A percentile compares a stretch with the other conserved stretches of the same genome.
phyloP scores from a whole-genome alignment of 2,329 filamentous ascomycete genomes.

The Teratosphaeria epicoccoides region DNA sequence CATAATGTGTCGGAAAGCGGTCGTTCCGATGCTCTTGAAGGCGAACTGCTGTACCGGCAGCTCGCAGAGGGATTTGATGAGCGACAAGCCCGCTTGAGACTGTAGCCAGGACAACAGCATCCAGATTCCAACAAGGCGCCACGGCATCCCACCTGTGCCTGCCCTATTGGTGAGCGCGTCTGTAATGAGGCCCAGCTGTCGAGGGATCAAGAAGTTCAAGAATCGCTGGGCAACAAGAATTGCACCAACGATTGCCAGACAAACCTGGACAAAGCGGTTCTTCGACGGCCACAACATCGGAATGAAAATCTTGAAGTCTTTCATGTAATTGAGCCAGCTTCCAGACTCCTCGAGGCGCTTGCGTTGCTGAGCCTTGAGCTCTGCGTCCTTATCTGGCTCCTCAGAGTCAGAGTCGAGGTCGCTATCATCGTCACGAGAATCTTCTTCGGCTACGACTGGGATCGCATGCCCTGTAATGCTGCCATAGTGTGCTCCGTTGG shows the following conservation, averaged over 20 bases:
- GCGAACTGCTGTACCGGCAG: constrained; percentile 47
- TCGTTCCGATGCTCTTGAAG: constrained; percentile 47
- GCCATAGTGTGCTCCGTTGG: constrained; percentile 1
- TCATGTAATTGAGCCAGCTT: constrained; percentile 67
- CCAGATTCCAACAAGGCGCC: constrained; percentile 44
- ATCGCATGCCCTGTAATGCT: constrained; percentile 1
- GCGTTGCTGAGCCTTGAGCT: constrained; percentile 41
- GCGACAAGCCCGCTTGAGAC: constrained; percentile 41
- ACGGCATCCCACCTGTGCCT: constrained; percentile 38
- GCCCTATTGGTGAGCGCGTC: constrained; percentile 50
- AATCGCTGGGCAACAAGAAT: constrained; percentile 61
- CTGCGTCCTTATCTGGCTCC: constrained; percentile 46
- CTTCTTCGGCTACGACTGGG: constrained; percentile 1
- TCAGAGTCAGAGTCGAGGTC: constrained; percentile 36
- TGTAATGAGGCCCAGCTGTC: constrained; percentile 69
- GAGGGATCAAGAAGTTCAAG: constrained; percentile 67
- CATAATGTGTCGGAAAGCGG: constrained; percentile 58
- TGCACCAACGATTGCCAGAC: constrained; percentile 54
- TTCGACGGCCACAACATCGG: constrained; percentile 70
- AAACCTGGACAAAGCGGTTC: constrained; percentile 55
- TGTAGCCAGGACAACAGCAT: constrained; percentile 39
- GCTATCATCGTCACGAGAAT: constrained; percentile 12
- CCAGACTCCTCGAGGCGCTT: constrained; percentile 64
- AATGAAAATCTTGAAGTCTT: constrained; percentile 62
- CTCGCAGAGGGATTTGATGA: constrained; percentile 43